phyloP scores from a whole-genome alignment of 345 rosid species.

The Arabis alpina region DNA sequence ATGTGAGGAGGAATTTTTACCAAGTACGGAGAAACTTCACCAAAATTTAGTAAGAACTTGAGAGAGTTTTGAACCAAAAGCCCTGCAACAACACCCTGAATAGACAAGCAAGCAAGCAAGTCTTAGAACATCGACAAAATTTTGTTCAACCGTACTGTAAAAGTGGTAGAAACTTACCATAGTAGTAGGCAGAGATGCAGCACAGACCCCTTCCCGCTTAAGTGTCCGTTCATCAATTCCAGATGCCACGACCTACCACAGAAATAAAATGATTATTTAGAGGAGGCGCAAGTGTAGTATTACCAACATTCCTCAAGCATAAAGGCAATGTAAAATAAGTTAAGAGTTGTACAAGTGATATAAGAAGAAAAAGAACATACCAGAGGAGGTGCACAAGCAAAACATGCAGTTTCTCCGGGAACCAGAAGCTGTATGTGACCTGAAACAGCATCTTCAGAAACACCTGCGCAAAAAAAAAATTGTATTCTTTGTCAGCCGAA shows the following conservation, averaged over 20 bases:
- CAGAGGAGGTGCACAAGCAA: slow-evolving; percentile 98
- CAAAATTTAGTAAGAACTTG: slow-evolving; percentile 80
- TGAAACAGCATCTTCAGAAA: slow-evolving; percentile 98
- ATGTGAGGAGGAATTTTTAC: slow-evolving; percentile 48
- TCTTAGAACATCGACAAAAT: slow-evolving; percentile 3
- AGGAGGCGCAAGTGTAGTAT: slow-evolving; percentile 9
- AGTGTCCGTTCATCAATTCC: slow-evolving; percentile 96
- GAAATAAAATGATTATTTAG: slow-evolving; percentile 5
- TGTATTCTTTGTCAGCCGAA: slow-evolving; percentile 11
- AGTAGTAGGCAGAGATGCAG: slow-evolving; percentile 93
- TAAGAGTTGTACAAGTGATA: slow-evolving; percentile 2
- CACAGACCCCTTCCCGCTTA: slow-evolving; percentile 96
- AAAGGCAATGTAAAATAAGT: not conserved
- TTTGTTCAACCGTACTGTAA: slow-evolving; percentile 5
- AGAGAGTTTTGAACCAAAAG: slow-evolving; percentile 91
- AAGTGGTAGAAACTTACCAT: slow-evolving; percentile 56
- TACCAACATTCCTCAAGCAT: slow-evolving; percentile 3
- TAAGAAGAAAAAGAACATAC: slow-evolving; percentile 46
- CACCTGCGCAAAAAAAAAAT: slow-evolving; percentile 58
- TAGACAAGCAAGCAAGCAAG: slow-evolving; percentile 30
- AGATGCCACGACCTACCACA: slow-evolving; percentile 85
- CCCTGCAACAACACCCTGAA: slow-evolving; percentile 97
- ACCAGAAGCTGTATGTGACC: slow-evolving; percentile 94
- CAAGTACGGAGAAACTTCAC: slow-evolving; percentile 87
- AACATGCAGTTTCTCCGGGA: slow-evolving; percentile 98